Base-by-base conservation (phyloP, 306 rosid genomes). In the Cucurbita ficifolia region DNA sequence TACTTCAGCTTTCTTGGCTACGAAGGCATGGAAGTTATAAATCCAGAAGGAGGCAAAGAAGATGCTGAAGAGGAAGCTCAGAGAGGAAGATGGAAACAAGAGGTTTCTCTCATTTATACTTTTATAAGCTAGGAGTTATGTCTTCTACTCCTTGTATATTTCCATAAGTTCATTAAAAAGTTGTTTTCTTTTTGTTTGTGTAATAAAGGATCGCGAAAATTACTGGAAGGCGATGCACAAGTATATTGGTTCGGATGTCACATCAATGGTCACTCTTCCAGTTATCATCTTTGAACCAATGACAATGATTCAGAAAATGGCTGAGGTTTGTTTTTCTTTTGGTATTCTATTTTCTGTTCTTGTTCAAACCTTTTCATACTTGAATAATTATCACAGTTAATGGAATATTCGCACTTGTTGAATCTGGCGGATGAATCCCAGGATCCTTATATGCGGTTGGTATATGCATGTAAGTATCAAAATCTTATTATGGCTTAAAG, bases 191-290 rank as follows among this genome's bases (percentile, higher is more conserved):
- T 46, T 43, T 45, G 12, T 40, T 42, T 21, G 52, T 58, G 43
- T 21, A 70, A 22, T 29, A 6, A 22, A 90, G 98, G 98, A 92
- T 73, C 89, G 96, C 63, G 98, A 92, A 70, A 70, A 96, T 83
- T 92, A 88, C 85, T 92, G 93, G 96, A 90, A 88, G 91, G 88
- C 88, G 98, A 92, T 92, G 98, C 96, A 88, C 22, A 82, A 88
- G 70, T 90, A 92, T 75, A 83, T 92, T 52, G 96, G 98, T 4
- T 82, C 93, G 13, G 98, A 92, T 75, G 55, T 90, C 69, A 90
- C 96, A 48, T 92, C 98, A 60, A 81, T 92, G 91, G 96, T 90
- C 78, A 92, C 93, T 10, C 88, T 92, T 40, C 98, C 98, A 0
- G 96, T 92, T 57, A 72, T 86, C 74, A 87, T 92, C 75, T 92